Evolutionary conservation across 441 rosid genomes (phyloP), one percentile per base, ranked within the genome.

Genomic region (Populus hybrid): DNA sequence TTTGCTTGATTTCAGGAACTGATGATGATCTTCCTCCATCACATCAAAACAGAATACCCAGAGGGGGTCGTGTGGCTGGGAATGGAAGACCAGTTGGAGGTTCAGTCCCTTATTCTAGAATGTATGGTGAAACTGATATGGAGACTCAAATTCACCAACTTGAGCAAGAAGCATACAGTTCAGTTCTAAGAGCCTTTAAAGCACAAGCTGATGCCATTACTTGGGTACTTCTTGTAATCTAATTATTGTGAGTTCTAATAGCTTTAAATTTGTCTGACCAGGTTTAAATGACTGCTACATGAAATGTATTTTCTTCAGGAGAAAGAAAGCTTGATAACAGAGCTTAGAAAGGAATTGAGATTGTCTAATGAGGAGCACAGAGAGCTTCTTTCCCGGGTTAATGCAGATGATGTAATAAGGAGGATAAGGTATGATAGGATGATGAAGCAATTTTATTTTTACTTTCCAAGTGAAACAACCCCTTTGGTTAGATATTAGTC

Each of bases 191-290:
- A 74, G 99, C 99, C 57, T 96, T 96, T 87, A 94, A 91, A 90
- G 99, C 99, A 81, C 99, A 92, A 86, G 91, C 99, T 69, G 98
- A 96, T 88, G 98, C 97, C 82, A 88, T 96, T 75, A 87, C 98
- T 79, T 96, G 98, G 98, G 99, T 96, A 91, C 77, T 74, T 73
- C 64, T 85, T 74, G 59, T 32, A 35, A 70, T 83, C 36, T 75
- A 79, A 42, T 42, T 75, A 61, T 69, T 0, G 35, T 21, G 46
- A 69, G 53, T 36, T 24, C 10, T 76, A 40, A 65, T 83, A 71
- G 72, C 74, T 67, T 57, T 79, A 64, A 71, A 74, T 75, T 83
- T 71, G 30, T 68, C 63, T 83, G 28, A 70, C 81, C 78, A 74
- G 71, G 65, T 81, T 28, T 80, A 35, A 36, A 67, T 61, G 69